A percentile compares a stretch with the other conserved stretches of the same genome.
Evolutionary conservation across 2,329 filamentous ascomycete genomes (phyloP).

Genomic region (Claviceps arundinis): DNA sequence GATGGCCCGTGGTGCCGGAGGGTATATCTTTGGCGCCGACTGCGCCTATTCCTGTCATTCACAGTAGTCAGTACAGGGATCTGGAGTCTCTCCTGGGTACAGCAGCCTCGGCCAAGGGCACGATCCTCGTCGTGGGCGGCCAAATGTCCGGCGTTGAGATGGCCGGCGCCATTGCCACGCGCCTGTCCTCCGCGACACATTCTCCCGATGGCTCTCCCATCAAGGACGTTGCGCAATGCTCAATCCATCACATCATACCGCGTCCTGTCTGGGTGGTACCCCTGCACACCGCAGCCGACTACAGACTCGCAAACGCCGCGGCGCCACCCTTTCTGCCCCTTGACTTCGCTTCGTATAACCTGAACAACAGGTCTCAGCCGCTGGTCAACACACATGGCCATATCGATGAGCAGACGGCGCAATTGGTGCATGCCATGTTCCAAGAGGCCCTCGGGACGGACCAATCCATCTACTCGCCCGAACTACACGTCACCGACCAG

Average conservation of each 20-base stretch:
- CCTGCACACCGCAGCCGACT: conserved; percentile 37
- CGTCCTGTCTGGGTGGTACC: conserved; percentile 63
- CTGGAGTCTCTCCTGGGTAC: conserved; percentile 33
- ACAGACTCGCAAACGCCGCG: conserved; percentile 22
- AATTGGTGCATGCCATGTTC: conserved; percentile 38
- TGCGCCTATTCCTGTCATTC: conserved; percentile 37
- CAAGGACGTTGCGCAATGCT: conserved; percentile 33
- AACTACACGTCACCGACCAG: conserved; percentile 24
- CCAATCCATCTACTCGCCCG: conserved; percentile 36
- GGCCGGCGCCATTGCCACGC: conserved; percentile 55
- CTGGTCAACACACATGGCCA: conserved; percentile 52
- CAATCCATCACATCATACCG: conserved; percentile 55
- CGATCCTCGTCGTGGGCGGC: conserved; percentile 62
- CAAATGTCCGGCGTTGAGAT: conserved; percentile 76
- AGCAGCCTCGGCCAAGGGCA: conserved; percentile 30
- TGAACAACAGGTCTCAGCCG: conserved; percentile 44
- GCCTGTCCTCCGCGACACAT: conserved; percentile 51
- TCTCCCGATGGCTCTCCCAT: conserved; percentile 32
- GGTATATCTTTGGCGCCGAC: conserved; percentile 21
- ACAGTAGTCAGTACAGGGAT: conserved; percentile 55
- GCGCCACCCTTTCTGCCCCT: conserved; percentile 55
- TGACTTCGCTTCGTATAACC: conserved; percentile 60
- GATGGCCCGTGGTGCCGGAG: conserved; percentile 39
- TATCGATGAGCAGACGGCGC: conserved; percentile 44
- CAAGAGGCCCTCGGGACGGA: conserved; percentile 35